Conservation (phyloP, 2,329 filamentous ascomycete genomes). For the Cyanodermella asteris region DNA sequence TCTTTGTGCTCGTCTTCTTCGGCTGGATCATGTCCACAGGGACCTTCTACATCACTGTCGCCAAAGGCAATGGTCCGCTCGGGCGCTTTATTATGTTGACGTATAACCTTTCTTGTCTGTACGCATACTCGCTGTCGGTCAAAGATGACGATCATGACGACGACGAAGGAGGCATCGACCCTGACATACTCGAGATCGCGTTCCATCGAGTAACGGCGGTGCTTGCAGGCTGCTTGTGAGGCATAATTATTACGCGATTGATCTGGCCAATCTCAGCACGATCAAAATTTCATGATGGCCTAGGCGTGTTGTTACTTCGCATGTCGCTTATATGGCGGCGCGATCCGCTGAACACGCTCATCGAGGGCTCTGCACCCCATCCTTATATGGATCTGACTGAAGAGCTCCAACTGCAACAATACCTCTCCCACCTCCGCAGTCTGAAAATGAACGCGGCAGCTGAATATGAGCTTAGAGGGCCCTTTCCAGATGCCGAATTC, state of each 20-base stretch:
- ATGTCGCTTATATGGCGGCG: conserved; percentile 94
- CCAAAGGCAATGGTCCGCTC: conserved; percentile 64
- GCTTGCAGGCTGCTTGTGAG: conserved; percentile 73
- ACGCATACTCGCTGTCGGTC: conserved; percentile 74
- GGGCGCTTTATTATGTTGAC: conserved; percentile 86
- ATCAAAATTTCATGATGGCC: conserved; percentile 67
- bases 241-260: conserved; percentile 66
- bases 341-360: conserved; percentile 58
- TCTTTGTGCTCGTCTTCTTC: conserved; percentile 52
- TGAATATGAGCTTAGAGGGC: conserved; percentile 73
- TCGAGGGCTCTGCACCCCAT: conserved; percentile 32
- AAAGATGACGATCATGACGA: conserved; percentile 59
- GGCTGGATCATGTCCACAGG: conserved; percentile 63
- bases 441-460: conserved; percentile 52
- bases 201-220: conserved; percentile 76
- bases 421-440: conserved; percentile 48
- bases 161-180: conserved; percentile 66
- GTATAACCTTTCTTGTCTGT: conserved; percentile 86
- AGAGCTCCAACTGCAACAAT: conserved; percentile 68
- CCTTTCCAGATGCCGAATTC: conserved; percentile 58
- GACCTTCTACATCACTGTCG: conserved; percentile 79
- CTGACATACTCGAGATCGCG: conserved; percentile 71
- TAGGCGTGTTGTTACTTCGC: conserved; percentile 78
- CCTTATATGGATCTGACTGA: conserved; percentile 77
- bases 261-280: conserved; percentile 90